Base-by-base conservation (phyloP, 1,284 basidiomycete species). In the Phaffia rhodozyma region DNA sequence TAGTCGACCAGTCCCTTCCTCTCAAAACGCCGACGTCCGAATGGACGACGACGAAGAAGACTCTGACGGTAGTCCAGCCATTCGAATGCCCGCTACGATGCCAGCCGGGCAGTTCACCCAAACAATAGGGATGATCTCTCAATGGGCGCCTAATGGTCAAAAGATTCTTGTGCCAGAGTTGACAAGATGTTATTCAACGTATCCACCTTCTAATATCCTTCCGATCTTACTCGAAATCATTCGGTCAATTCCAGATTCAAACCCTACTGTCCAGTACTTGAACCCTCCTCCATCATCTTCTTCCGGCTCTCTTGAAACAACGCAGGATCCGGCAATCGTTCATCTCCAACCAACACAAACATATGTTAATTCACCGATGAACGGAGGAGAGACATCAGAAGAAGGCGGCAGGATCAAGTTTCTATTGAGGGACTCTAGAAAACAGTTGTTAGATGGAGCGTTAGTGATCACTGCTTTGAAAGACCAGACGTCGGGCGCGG, bases 11-110 rank as follows among this genome's bases (percentile, higher is more conserved):
- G 13, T 49, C 21, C 43, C 57, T 29, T 25, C 29, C 32, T 29
- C 9, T 13, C 49, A 55, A 49, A 48, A 55, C 61, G 69, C 67
- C 43, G 67, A 69, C 9, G 57, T 62, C 38, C 66, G 69, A 27
- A 69, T 69, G 55, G 80, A 83, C 9, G 84, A 86, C 52, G 83
- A 77, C 5, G 85, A 85, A 68, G 76, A 79, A 29, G 57, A 50
- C 13, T 43, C 38, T 43, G 38, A 43, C 5, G 7, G 13, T 7
- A 43, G 38, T 43, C n/a, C 58, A 4, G 49, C 52, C 20, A n/a
- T 49, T 18, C 34, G 50, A 20, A 30, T 49, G 32, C 54, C 48
- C 32, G 30, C 58, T 49, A 54, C 55, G 56, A 63, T 29, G 30
- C 49, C 21, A 16, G 57, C 25, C 48, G 54, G 54, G 6, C 54